These are phyloP conservation scores for Neonectria hederae DNA, from an alignment of 2,329 filamentous ascomycete species.

Conservation along the genomic window DNA sequence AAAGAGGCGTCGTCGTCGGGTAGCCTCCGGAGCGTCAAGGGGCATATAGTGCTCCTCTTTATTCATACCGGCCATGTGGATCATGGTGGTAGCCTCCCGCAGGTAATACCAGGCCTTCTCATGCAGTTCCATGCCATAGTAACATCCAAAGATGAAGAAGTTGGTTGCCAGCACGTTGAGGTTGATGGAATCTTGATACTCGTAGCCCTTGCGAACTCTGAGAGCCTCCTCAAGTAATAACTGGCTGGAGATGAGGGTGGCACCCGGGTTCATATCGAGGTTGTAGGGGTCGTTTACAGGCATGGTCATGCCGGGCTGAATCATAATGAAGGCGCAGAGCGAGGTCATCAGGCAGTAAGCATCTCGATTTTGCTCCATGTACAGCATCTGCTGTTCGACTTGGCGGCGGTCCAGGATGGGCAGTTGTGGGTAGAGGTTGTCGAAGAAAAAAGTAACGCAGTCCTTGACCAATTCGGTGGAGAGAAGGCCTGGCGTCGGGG, in stretches of 20 bases:
- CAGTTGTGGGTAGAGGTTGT: constrained; percentile 70
- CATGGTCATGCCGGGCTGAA: constrained; percentile 73
- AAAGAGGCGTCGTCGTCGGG: constrained; percentile 72
- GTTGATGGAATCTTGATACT: constrained; percentile 66
- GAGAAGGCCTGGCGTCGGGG: constrained; percentile 68
- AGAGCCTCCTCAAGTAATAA: constrained; percentile 74
- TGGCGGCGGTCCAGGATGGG: constrained; percentile 69
- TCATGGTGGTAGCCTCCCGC: constrained; percentile 78
- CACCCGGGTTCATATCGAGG: constrained; percentile 65
- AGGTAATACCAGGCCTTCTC: constrained; percentile 83
- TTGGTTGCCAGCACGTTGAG: constrained; percentile 74
- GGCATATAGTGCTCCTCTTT: constrained; percentile 71
- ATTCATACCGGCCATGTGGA: constrained; percentile 67
- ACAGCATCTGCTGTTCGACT: constrained; percentile 66
- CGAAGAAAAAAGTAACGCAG: constrained; percentile 74
- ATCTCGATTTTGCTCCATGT: constrained; percentile 70
- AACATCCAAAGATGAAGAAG: constrained; percentile 80
- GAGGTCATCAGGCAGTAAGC: constrained; percentile 71
- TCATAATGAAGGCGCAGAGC: constrained; percentile 74
- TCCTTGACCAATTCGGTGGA: constrained; percentile 71
- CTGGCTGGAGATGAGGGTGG: constrained; percentile 70
- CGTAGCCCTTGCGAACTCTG: constrained; percentile 70
- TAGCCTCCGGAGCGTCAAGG: constrained; percentile 67
- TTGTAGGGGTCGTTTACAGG: constrained; percentile 65
- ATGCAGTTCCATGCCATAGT: constrained; percentile 76